A percentile compares a stretch with the other conserved stretches of the same genome.
Conservation (phyloP, 1,139 yeast genomes). For the Chernovozyma sophiae-reginae region DNA sequence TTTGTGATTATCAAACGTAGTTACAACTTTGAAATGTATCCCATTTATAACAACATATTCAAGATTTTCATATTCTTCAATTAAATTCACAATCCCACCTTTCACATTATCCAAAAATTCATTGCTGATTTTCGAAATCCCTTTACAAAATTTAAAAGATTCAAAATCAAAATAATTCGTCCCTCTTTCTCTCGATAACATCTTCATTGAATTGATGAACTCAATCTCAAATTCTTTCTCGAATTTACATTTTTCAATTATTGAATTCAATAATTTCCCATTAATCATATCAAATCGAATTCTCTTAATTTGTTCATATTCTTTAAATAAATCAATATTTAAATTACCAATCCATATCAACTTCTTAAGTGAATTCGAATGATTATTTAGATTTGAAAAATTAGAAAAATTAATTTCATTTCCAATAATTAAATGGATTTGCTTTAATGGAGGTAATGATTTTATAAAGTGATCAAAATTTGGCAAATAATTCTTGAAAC, state of each 20-base stretch:
- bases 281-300: conserved; percentile 5
- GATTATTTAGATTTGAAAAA: conserved; percentile 2
- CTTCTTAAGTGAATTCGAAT: conserved; percentile 2
- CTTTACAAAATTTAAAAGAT: conserved; percentile 2
- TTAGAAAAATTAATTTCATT: conserved; percentile 4
- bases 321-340: background rate
- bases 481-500: conserved; percentile 4
- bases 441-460: conserved; percentile 1
- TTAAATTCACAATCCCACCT: background rate
- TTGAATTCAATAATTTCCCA: conserved; percentile 4
- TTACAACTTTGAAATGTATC: conserved; percentile 2
- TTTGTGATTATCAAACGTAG: conserved; percentile 4
- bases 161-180: conserved; percentile 1
- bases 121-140: background rate
- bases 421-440: conserved; percentile 6
- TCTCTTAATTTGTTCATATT: background rate
- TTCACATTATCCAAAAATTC: background rate
- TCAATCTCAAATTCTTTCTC: background rate
- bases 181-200: conserved; percentile 2
- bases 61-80: conserved; percentile 1
- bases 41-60: conserved; percentile 6
- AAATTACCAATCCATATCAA: conserved; percentile 9
- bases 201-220: conserved; percentile 1
- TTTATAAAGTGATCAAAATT: conserved; percentile 4
- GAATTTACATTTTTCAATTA: background rate